Percentiles rank a stretch among this genome's conserved stretches.
These are phyloP conservation scores for Nicotiana attenuata DNA, from an alignment of 257 asterid species.

Conservation along the genomic window DNA sequence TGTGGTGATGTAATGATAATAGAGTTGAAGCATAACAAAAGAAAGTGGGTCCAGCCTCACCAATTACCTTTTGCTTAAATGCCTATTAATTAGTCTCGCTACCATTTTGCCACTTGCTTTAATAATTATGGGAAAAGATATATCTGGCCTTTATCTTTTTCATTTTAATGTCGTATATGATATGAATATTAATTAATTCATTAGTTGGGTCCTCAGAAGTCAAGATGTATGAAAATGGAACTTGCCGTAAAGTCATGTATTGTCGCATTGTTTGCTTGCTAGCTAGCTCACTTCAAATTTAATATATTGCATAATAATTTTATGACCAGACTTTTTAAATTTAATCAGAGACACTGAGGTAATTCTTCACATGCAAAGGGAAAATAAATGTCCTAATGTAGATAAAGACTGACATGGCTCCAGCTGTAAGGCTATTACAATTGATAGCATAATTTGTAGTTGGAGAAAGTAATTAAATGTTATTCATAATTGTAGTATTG, in stretches of 20 bases:
- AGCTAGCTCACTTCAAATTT: background rate
- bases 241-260: background rate
- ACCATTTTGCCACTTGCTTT: background rate
- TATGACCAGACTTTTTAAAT: no score
- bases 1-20: background rate
- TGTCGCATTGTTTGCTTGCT: conserved; percentile 1
- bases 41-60: background rate
- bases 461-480: no score
- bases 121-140: background rate
- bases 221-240: background rate
- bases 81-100: background rate
- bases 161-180: background rate
- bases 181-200: background rate
- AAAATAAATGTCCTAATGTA: background rate
- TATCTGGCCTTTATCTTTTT: no score
- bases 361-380: background rate
- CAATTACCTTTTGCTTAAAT: background rate
- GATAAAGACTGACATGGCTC: background rate
- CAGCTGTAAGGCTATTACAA: background rate
- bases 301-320: no score
- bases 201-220: background rate
- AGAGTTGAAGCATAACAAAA: background rate
- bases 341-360: background rate
- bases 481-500: background rate
- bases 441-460: no score